A percentile compares a stretch with the other conserved stretches of the same genome.
These are phyloP conservation scores for Mikania micrantha DNA, from an alignment of 129 eudicot genomes.

Conservation along the genomic window DNA sequence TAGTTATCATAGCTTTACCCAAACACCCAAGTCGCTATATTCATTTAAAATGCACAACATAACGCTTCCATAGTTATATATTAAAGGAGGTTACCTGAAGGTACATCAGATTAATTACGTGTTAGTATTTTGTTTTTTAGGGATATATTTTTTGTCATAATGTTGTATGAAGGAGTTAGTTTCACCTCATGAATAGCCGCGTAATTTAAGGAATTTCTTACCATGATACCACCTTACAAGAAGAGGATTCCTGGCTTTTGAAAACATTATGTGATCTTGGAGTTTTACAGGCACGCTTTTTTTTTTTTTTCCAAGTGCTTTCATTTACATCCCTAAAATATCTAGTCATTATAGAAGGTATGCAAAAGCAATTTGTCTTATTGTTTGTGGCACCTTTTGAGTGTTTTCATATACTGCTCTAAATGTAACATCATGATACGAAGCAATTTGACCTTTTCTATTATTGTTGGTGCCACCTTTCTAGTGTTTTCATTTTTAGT, in stretches of 20 bases:
- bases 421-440: too few relatives aligned
- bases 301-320: not conserved
- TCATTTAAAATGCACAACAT: not conserved
- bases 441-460: too few relatives aligned
- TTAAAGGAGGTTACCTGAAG: not conserved
- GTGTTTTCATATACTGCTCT: too few relatives aligned
- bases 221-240: not conserved
- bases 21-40: not conserved
- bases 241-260: constrained; percentile 1
- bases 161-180: too few relatives aligned
- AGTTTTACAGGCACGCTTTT: not conserved
- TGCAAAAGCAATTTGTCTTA: too few relatives aligned
- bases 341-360: not conserved
- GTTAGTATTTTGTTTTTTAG: too few relatives aligned
- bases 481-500: too few relatives aligned
- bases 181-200: not conserved
- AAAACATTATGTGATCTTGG: not conserved
- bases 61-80: not conserved
- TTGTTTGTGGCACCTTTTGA: too few relatives aligned
- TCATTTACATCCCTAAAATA: not conserved
- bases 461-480: too few relatives aligned
- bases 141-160: too few relatives aligned
- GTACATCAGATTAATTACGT: too few relatives aligned
- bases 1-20: not conserved
- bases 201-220: not conserved